Base-by-base conservation (phyloP, 441 rosid genomes). In the Capsella rubella region DNA sequence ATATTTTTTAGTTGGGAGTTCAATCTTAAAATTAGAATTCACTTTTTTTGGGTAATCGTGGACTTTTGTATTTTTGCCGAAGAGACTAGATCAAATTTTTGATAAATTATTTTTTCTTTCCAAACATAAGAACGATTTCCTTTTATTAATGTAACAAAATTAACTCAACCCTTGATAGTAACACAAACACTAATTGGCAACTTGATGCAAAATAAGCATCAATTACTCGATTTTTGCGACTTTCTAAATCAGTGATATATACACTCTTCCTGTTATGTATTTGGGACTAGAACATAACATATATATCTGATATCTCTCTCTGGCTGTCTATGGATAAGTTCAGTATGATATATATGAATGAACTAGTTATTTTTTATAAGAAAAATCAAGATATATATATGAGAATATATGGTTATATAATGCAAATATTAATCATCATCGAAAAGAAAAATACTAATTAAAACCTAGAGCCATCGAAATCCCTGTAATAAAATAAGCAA, bases 401-500 rank as follows among this genome's bases (percentile, higher is more conserved):
- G 46, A 47, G 27, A 7, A 35, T 35, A 34, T 34, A 58, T 29
- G 50, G 12, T 21, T 35, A 46, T 21, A 46, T 47, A 31, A 25
- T 58, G 57, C 25, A 56, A 51, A 51, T 29, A 58, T 58, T 60
- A 35, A 50, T 62, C 11, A 8, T 40, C 34, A 5, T 31, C 5
- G 0, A 31, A 31, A 31, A 31, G 4, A 29, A 29, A 29, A 29
- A 29, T 29, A 47, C 46, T 60, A 35, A 40, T 62, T 28, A 8
- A 29, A 16, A 21, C 25, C n/a, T 39, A n/a, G 6, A 67, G 56
- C 47, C 16, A 57, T 40, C 9, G 46, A 25, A 67, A 60, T 43
- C 58, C 64, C 52, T 54, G 11, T 32, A 52, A 54, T 60, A 43
- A 29, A 40, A 7, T 31, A 32, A 54, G 64, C 55, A 61, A 75